Conservation (phyloP, 371 early-diverging fungal species). For the Apophysomyces sp. region DNA sequence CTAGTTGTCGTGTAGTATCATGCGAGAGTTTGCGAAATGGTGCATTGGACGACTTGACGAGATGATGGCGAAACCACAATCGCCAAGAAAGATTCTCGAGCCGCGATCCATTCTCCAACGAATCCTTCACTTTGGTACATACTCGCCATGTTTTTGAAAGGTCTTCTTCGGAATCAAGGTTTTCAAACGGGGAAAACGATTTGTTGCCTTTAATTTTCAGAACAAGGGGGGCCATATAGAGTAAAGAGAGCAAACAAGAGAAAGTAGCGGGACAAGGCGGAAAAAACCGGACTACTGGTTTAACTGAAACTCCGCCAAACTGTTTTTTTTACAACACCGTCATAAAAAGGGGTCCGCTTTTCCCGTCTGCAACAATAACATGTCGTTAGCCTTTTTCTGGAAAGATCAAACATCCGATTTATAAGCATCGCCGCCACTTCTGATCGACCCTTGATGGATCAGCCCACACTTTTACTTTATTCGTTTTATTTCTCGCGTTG, state of each 20-base stretch:
- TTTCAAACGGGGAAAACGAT: conserved; percentile 57
- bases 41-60: conserved; percentile 11
- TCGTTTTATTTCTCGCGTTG: no score
- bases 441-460: no score
- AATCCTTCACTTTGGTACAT: conserved; percentile 78
- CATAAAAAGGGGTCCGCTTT: no score
- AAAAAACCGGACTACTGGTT: neutral
- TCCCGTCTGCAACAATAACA: no score
- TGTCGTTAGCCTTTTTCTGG: no score
- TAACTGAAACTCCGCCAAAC: neutral
- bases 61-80: conserved; percentile 57
- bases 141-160: conserved; percentile 71
- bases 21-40: conserved; percentile 39
- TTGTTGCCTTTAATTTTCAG: conserved; percentile 65
- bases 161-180: conserved; percentile 62
- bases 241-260: conserved; percentile 7
- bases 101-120: conserved; percentile 73
- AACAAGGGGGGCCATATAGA: conserved; percentile 59
- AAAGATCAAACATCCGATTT: no score
- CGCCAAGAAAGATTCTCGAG: conserved; percentile 84
- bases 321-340: no score
- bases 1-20: conserved; percentile 36
- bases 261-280: neutral
- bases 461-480: no score
- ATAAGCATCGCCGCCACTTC: no score